These are phyloP conservation scores for Aristolochia contorta DNA, from an alignment of 164 flowering plant species.

Conservation along the genomic window DNA sequence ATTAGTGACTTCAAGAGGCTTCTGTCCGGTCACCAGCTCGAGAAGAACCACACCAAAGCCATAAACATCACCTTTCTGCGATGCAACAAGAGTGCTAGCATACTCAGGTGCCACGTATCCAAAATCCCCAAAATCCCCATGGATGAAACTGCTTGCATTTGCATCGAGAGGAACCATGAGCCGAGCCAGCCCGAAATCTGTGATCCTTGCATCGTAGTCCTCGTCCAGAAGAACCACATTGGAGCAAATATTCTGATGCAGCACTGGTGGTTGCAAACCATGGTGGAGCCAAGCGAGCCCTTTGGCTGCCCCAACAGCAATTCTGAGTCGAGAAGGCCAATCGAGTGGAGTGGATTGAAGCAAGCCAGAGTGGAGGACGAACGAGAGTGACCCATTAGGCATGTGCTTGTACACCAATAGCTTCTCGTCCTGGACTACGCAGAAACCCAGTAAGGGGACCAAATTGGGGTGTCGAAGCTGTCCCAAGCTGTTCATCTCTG, in stretches of 20 bases:
- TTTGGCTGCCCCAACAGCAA: constrained; percentile 49
- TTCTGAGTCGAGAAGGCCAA: constrained; percentile 51
- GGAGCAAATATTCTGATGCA: constrained; percentile 56
- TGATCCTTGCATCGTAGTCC: constrained; percentile 48
- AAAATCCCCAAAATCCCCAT: constrained; percentile 52
- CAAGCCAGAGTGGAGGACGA: constrained; percentile 23
- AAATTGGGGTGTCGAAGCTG: constrained; percentile 64
- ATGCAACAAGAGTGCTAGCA: constrained; percentile 48
- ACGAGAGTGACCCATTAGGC: constrained; percentile 49
- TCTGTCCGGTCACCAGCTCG: constrained; percentile 56
- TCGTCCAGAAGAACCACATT: constrained; percentile 54
- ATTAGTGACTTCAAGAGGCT: constrained; percentile 36
- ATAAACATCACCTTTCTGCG: constrained; percentile 58
- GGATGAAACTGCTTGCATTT: constrained; percentile 23
- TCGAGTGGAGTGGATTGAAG: constrained; percentile 20
- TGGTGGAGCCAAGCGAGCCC: constrained; percentile 82
- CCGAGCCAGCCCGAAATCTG: constrained; percentile 48
- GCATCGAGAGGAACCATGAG: constrained; percentile 31
- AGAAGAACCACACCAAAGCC: constrained; percentile 60
- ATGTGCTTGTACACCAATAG: constrained; percentile 66
- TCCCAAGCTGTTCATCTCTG: constrained; percentile 57
- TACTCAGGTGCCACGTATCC: constrained; percentile 69
- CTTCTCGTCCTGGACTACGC: constrained; percentile 53
- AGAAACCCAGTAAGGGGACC: constrained; percentile 63
- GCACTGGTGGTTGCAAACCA: constrained; percentile 39